Evolutionary conservation across 257 asterid genomes (phyloP).

Genomic region (Lavandula angustifolia): DNA sequence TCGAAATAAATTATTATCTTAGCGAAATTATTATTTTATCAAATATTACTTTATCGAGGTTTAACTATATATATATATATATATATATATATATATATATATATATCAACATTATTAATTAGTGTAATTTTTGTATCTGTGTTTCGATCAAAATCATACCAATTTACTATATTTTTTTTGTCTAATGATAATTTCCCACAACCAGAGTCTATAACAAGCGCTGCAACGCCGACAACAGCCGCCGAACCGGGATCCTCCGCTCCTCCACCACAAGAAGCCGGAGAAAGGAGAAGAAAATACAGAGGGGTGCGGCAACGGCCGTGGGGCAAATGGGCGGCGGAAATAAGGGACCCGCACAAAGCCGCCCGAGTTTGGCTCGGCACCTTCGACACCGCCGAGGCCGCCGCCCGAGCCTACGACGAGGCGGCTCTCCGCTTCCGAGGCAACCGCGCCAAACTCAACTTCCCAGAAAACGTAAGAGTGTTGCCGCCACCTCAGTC

Average conservation of each 20-base stretch:
- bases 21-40: too few species aligned
- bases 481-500: slow-evolving; percentile 41
- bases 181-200: slow-evolving; percentile 32
- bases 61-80: too few species aligned
- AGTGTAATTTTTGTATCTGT: slow-evolving; percentile 11
- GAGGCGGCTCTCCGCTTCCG: slow-evolving; percentile 86
- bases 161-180: not conserved
- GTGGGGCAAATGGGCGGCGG: slow-evolving; percentile 99
- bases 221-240: slow-evolving; percentile 30
- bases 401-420: slow-evolving; percentile 90
- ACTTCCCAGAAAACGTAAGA: slow-evolving; percentile 75
- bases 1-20: too few species aligned
- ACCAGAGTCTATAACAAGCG: slow-evolving; percentile 34
- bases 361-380: slow-evolving; percentile 94
- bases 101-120: not conserved
- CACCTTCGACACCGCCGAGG: slow-evolving; percentile 90
- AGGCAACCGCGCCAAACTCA: slow-evolving; percentile 85
- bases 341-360: slow-evolving; percentile 85
- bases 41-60: too few species aligned
- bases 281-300: slow-evolving; percentile 63
- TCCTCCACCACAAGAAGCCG: slow-evolving; percentile 39
- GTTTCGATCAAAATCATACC: slow-evolving; percentile 14
- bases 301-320: slow-evolving; percentile 95
- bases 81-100: not conserved
- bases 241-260: slow-evolving; percentile 23